Evolutionary conservation across 306 rosid genomes (phyloP), one percentile per base, ranked within the genome.

Genomic region (Vicia villosa): DNA sequence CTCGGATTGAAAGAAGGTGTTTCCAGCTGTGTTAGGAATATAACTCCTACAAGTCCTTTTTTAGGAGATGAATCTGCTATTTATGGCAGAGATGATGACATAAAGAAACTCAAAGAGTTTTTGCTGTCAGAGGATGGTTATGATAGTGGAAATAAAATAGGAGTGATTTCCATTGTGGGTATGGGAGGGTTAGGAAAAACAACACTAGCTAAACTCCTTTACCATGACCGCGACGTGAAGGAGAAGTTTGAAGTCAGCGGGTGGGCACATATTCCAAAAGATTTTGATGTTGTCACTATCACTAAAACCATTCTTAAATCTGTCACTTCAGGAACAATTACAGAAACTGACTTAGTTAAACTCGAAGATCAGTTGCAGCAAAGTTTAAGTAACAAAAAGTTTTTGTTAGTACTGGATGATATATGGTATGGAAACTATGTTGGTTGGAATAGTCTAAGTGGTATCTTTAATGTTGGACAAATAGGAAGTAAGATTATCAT

Each of bases 321-420:
- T 8, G 59, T 81, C 34, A 20, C 7, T 63, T 8, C 32, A 49
- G 37, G 38, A 9, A 3, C 30, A 20, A 13, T 16, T 10, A 69
- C 30, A 4, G 24, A 40, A 16, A 64, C 60, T 73, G 76, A 79
- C 65, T 69, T 38, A 64, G 51, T 47, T 17, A n/a, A 0, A 21
- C 21, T 42, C 0, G 55, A 64, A 77, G 79, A 74, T 32, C 20
- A 79, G 54, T 46, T 66, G 42, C 57, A 15, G 56, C 28, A 74
- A 36, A 60, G 63, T 5, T 47, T 84, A 58, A 38, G 9, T 4
- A 61, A 71, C 3, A 80, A 32, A 67, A 70, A 64, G 16, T 77
- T 74, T 73, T 61, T 84, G 68, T 68, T 80, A 28, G 81, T 80
- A 17, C 49, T 84, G 34, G 87, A 83, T 61, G 83, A 83, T 41